Evolutionary conservation across 768 basidiomycete species (phyloP), one percentile per base, ranked within the genome.

Genomic region (Gyrodon lividus): DNA sequence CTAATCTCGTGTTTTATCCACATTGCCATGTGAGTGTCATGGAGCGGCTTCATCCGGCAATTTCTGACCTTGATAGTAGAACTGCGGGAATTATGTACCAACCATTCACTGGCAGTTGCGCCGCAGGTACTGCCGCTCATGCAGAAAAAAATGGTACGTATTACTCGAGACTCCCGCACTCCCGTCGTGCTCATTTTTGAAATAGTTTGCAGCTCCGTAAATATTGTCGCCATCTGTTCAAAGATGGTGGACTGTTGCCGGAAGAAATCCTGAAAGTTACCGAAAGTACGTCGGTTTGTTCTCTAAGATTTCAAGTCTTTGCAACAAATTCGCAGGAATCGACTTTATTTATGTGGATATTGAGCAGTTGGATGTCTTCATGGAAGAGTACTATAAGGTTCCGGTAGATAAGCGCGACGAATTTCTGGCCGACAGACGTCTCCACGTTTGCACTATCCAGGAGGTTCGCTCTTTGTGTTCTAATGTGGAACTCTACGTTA

Each of bases 1-100:
- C 74, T 8, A 71, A 68, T 51, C 71, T 81, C n/a, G 69, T 67
- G 9, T 80, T 63, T 31, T 38, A 22, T 12, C n/a, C 55, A 13
- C 52, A 49, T 10, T 80, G 54, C 43, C 40, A 59, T 26, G 60
- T 56, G 31, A 23, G 54, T 51, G 30, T 14, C 14, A 22, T 13
- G 20, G 20, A 5, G 20, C 22, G 12, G 17, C 19, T 12, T 22
- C n/a, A 5, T 39, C 12, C 9, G 2, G 6, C 9, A 0, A 0
- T 39, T 17, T 28, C 16, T 47, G 9, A 52, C 1, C 22, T 5
- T 48, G 3, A 9, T 12, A n/a, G 9, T 23, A 60, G 59, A 40
- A n/a, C 0, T 61, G 60, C 20, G 59, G 43, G 19, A 48, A 51
- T 24, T 17, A 26, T 1, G 43, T 48, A 0, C n/a, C 13, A 5